Conservation (phyloP, 1,284 basidiomycete species). For the Ustilago lituana region DNA sequence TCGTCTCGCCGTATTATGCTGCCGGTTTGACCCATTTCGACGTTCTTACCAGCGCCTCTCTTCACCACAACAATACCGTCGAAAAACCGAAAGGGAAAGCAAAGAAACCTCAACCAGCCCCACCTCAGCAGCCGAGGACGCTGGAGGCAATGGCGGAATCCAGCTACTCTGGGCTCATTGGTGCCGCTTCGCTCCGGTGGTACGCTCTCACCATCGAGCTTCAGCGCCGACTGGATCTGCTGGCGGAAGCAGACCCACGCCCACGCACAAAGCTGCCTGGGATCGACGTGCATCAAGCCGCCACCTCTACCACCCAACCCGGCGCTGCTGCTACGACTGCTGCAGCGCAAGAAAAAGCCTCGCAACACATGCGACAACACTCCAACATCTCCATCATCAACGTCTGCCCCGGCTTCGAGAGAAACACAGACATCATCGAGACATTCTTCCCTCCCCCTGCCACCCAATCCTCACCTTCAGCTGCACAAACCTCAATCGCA, state of each 20-base stretch:
- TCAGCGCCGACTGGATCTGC: constrained; percentile 53
- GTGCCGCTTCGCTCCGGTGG: constrained; percentile 49
- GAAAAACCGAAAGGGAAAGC: too few relatives aligned
- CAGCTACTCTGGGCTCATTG: constrained; percentile 26
- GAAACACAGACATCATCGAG: constrained; percentile 41
- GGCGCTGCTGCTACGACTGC: too few relatives aligned
- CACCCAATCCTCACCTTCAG: not conserved
- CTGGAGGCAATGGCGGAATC: constrained; percentile 13
- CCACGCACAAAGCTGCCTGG: constrained; percentile 53
- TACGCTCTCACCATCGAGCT: constrained; percentile 50
- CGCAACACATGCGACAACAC: constrained; percentile 16
- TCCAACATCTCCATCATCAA: constrained; percentile 56
- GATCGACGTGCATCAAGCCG: constrained; percentile 33
- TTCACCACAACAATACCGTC: not conserved
- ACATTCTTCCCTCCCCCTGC: constrained; percentile 20
- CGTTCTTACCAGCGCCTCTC: not conserved
- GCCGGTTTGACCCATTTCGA: constrained; percentile 53
- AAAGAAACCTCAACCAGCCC: not conserved
- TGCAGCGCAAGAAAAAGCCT: constrained; percentile 6
- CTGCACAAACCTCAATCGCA: not conserved
- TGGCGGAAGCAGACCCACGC: constrained; percentile 56
- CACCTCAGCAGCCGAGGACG: not conserved
- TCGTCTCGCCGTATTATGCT: constrained; percentile 59
- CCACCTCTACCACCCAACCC: not conserved
- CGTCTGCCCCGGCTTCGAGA: constrained; percentile 64